These are phyloP conservation scores for Aspergillus leporis DNA, from an alignment of 495 filamentous ascomycete species.

Conservation along the genomic window DNA sequence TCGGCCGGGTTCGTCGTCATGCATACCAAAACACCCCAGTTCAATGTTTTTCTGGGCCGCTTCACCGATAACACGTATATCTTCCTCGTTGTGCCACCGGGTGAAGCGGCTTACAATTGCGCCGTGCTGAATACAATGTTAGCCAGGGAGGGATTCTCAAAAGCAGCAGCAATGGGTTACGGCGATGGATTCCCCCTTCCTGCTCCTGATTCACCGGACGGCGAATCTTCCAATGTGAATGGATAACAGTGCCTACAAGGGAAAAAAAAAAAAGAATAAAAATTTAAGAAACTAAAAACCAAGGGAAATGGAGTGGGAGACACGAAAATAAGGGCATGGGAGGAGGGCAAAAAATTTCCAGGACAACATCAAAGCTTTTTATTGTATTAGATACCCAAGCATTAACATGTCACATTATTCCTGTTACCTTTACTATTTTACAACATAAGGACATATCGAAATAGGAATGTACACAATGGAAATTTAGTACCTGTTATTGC, in stretches of 20 bases:
- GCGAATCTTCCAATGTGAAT: slow-evolving; percentile 11
- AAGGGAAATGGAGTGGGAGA: too few relatives aligned
- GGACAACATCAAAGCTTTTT: not conserved
- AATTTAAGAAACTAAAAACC: too few relatives aligned
- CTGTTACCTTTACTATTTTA: not conserved
- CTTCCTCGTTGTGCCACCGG: slow-evolving; percentile 83
- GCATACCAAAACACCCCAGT: slow-evolving; percentile 68
- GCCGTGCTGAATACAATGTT: slow-evolving; percentile 86
- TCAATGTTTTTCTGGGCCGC: slow-evolving; percentile 88
- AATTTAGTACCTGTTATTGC: not conserved
- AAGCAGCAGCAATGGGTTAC: slow-evolving; percentile 38
- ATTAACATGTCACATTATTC: slow-evolving; percentile 3
- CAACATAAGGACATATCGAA: not conserved
- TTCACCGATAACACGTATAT: slow-evolving; percentile 97
- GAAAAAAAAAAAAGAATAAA: not conserved
- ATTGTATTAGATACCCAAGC: slow-evolving; percentile 5
- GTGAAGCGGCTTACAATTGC: slow-evolving; percentile 83
- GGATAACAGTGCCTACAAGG: not conserved
- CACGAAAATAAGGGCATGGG: not conserved
- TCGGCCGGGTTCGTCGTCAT: slow-evolving; percentile 63
- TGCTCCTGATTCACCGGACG: slow-evolving; percentile 34
- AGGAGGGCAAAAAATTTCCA: not conserved
- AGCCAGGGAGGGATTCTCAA: slow-evolving; percentile 74
- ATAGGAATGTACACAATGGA: not conserved
- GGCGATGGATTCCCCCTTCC: slow-evolving; percentile 50